These are phyloP conservation scores for Lecanicillium sp. DNA, from an alignment of 2,329 filamentous ascomycete species.

Conservation along the genomic window DNA sequence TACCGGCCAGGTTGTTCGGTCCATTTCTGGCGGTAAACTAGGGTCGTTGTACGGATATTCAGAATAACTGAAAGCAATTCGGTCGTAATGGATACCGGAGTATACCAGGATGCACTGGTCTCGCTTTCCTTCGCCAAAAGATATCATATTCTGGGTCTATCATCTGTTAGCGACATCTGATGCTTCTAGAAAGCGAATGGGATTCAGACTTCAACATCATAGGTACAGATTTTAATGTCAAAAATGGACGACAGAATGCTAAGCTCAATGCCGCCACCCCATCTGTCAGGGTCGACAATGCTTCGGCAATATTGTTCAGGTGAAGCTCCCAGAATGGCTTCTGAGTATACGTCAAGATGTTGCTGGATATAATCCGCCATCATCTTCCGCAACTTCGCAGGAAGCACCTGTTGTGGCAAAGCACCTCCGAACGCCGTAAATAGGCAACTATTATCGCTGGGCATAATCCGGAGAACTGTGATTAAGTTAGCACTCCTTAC, in stretches of 20 bases:
- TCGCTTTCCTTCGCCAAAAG: slow-evolving; percentile 68
- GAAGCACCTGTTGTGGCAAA: slow-evolving; percentile 53
- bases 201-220: slow-evolving; percentile 59
- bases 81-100: slow-evolving; percentile 90
- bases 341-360: slow-evolving; percentile 65
- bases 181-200: slow-evolving; percentile 2
- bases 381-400: slow-evolving; percentile 60
- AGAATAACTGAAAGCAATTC: slow-evolving; percentile 67
- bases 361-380: slow-evolving; percentile 73
- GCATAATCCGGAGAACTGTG: slow-evolving; percentile 82
- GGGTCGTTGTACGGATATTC: slow-evolving; percentile 50
- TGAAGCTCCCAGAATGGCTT: slow-evolving; percentile 67
- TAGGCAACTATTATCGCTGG: slow-evolving; percentile 91
- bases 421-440: slow-evolving; percentile 84
- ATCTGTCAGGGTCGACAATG: slow-evolving; percentile 74
- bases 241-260: slow-evolving; percentile 80
- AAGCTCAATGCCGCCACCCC: slow-evolving; percentile 90
- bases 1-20: slow-evolving; percentile 55
- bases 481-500: background rate
- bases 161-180: slow-evolving; percentile 5
- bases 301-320: slow-evolving; percentile 73
- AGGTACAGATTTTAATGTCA: slow-evolving; percentile 75
- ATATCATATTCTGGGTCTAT: slow-evolving; percentile 34
- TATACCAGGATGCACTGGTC: slow-evolving; percentile 78
- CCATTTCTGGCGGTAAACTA: slow-evolving; percentile 63